A percentile compares a stretch with the other conserved stretches of the same genome.
Conservation (phyloP, 352 stramenopile genomes). For the Peronospora destructor region DNA sequence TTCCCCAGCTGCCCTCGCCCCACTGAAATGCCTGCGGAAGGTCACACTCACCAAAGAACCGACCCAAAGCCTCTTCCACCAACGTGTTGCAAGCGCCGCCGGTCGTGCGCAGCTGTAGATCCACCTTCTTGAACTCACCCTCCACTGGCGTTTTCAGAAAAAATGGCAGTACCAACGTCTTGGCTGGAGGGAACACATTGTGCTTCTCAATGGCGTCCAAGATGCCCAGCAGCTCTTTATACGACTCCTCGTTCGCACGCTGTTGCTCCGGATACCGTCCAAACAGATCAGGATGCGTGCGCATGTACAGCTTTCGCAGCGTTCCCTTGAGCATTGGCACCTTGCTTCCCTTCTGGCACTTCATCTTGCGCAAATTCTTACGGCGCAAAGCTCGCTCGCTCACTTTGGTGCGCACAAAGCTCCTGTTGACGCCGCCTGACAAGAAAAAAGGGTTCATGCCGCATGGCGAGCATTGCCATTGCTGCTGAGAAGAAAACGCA, state of each 20-base stretch:
- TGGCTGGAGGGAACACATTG: conserved; percentile 69
- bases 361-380: conserved; percentile 77
- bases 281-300: conserved; percentile 74
- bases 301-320: conserved; percentile 75
- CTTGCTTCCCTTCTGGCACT: conserved; percentile 43
- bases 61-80: conserved; percentile 62
- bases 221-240: conserved; percentile 78
- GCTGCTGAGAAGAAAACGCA: conserved; percentile 1
- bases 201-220: conserved; percentile 73
- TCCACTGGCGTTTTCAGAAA: conserved; percentile 63
- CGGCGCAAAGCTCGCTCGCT: conserved; percentile 60
- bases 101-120: conserved; percentile 57
- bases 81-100: conserved; percentile 72
- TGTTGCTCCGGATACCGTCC: conserved; percentile 64
- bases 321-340: conserved; percentile 69
- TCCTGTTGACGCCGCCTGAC: conserved; percentile 3
- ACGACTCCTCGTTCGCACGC: conserved; percentile 58
- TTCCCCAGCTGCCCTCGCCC: conserved; percentile 65
- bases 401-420: conserved; percentile 53
- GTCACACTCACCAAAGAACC: conserved; percentile 64
- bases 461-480: background rate
- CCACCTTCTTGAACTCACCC: conserved; percentile 62
- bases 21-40: conserved; percentile 58
- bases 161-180: conserved; percentile 62
- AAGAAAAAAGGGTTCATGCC: conserved; percentile 22